Percentiles rank a stretch among this genome's conserved stretches.
phyloP scores from a whole-genome alignment of 2,329 filamentous ascomycete genomes.

The Xylariaceae sp. region DNA sequence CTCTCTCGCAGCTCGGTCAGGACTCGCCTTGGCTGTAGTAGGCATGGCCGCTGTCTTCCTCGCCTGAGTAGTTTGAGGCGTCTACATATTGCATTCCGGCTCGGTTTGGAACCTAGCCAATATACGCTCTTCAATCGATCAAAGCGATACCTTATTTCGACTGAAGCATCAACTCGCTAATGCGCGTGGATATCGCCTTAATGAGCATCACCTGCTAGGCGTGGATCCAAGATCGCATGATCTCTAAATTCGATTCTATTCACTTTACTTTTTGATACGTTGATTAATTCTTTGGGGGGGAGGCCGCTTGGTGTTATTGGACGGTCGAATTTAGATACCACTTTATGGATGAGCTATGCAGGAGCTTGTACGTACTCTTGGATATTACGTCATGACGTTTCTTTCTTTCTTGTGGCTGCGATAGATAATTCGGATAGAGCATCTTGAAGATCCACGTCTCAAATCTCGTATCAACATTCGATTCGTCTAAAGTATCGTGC shows the following conservation, averaged over 20 bases:
- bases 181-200: neutral
- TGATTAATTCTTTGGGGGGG: slow-evolving; percentile 16
- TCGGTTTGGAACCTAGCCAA: no score
- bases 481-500: no score
- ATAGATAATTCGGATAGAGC: no score
- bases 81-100: no score
- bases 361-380: no score
- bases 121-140: neutral
- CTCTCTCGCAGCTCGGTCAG: slow-evolving; percentile 21
- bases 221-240: neutral
- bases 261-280: slow-evolving; percentile 9
- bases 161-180: neutral
- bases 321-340: slow-evolving; percentile 12
- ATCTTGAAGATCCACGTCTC: no score
- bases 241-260: neutral
- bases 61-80: slow-evolving; percentile 13
- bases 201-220: slow-evolving; percentile 1
- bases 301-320: slow-evolving; percentile 15
- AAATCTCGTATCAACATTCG: no score
- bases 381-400: no score
- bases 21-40: slow-evolving; percentile 25
- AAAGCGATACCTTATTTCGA: neutral
- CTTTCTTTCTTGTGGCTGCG: no score
- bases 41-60: slow-evolving; percentile 26
- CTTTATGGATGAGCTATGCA: slow-evolving; percentile 5